Evolutionary conservation across 2,329 filamentous ascomycete species (phyloP).

Genomic region (Trematosphaeria pertusa): DNA sequence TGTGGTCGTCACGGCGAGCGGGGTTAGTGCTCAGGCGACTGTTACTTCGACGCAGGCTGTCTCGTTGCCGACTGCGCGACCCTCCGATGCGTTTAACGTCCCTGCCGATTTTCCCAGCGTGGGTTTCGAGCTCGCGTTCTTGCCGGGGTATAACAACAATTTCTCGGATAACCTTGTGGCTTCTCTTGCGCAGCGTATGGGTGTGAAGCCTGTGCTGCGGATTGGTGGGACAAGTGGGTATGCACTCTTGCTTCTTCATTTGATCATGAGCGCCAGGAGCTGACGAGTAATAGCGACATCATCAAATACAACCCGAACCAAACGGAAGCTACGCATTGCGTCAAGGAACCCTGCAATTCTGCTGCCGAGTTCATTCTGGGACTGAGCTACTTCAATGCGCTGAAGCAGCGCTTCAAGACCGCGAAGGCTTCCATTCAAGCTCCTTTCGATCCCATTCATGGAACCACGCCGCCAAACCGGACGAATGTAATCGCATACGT

Average conservation of each 20-base stretch:
- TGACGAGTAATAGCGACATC: constrained; percentile 4
- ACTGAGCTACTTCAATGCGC: constrained; percentile 4
- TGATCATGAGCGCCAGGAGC: background rate
- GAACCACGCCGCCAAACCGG: constrained; percentile 1
- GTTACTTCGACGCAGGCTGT: constrained; percentile 4
- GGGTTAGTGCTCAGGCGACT: constrained; percentile 2
- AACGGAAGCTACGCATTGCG: constrained; percentile 2
- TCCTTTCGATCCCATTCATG: constrained; percentile 5
- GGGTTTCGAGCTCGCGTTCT: constrained; percentile 5
- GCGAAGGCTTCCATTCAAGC: constrained; percentile 4
- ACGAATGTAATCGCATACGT: constrained; percentile 2
- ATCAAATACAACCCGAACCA: constrained; percentile 6
- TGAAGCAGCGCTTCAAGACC: constrained; percentile 1
- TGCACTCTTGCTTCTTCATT: background rate
- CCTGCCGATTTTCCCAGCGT: constrained; percentile 6
- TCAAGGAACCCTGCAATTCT: too few relatives aligned
- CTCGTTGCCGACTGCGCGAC: constrained; percentile 1
- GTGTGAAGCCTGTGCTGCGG: constrained; percentile 2
- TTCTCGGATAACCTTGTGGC: constrained; percentile 3
- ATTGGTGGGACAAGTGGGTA: constrained; percentile 7
- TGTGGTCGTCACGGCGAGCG: background rate
- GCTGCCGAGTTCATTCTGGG: constrained; percentile 9
- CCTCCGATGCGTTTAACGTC: constrained; percentile 1
- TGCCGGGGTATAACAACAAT: constrained; percentile 4
- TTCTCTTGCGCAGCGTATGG: background rate